Evolutionary conservation across 352 stramenopile species (phyloP), one percentile per base, ranked within the genome.

Genomic region (Pythium pyrilobum): DNA sequence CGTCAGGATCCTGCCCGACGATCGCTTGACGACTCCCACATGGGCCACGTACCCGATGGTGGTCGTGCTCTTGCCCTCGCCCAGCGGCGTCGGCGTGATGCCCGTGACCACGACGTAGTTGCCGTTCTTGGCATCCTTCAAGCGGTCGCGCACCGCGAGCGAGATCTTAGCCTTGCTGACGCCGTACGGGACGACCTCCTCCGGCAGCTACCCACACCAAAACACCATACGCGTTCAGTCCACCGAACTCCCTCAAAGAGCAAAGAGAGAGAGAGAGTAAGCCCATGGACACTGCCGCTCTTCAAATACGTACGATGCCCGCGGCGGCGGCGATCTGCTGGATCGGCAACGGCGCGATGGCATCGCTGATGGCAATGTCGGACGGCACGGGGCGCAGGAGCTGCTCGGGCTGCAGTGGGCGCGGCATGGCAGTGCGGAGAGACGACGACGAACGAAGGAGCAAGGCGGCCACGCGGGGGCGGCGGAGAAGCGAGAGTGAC

Each of bases 51-150:
- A 89, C 77, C 98, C 96, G 15, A 97, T 98, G 2, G 96, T 99
- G 8, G 96, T 99, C n/a, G 97, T 99, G 52, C 87, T 98, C 69
- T 99, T 99, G 52, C 96, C 96, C 70, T 99, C 96, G 6, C 96
- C 96, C 11, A 99, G 72, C 6, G 96, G 96, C 24, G 97, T 99
- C 5, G 97, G 97, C 56, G 98, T 99, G 66, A 99, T 98, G 25
- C 96, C 97, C 41, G 90, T 97, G 5, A 97, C 85, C 10, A 98
- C 93, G 24, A 99, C 89, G 68, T 99, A 99, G 75, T 99, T 98
- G 51, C 92, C 96, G 48, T 98, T 89, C 2, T 77, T 66, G 20
- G 73, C 62, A 56, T 91, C 74, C 43, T 88, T 79, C 32, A 98
- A 77, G 33, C 92, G 87, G 51, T 97, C 76, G 28, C 89, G 87